phyloP scores from a whole-genome alignment of 2,329 filamentous ascomycete species.

The Balansia obtecta region DNA sequence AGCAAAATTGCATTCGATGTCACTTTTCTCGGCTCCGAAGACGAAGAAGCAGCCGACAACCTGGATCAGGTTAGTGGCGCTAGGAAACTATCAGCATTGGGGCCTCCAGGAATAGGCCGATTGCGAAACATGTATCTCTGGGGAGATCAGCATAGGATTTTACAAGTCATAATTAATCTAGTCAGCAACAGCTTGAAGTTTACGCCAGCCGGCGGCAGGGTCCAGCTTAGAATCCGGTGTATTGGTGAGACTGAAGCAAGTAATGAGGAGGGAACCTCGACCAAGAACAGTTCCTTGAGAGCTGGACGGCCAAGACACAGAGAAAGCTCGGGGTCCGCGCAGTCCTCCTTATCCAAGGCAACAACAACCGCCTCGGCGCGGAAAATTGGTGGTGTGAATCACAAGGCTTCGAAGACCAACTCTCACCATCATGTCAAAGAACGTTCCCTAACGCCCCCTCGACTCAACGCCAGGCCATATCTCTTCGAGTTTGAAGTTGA shows the following conservation, averaged over 20 bases:
- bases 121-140: slow-evolving; percentile 79
- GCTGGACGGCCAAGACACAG: slow-evolving; percentile 30
- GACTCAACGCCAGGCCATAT: slow-evolving; percentile 50
- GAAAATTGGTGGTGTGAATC: slow-evolving; percentile 35
- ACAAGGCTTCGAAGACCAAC: slow-evolving; percentile 41
- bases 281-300: slow-evolving; percentile 27
- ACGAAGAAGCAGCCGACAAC: slow-evolving; percentile 14
- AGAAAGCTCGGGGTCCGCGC: slow-evolving; percentile 35
- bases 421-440: slow-evolving; percentile 38
- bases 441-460: slow-evolving; percentile 46
- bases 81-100: slow-evolving; percentile 41
- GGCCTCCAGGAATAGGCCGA: slow-evolving; percentile 51
- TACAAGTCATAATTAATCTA: slow-evolving; percentile 88
- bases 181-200: slow-evolving; percentile 91
- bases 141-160: slow-evolving; percentile 84
- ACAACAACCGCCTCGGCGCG: slow-evolving; percentile 10
- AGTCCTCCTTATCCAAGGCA: slow-evolving; percentile 35
- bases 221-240: slow-evolving; percentile 66
- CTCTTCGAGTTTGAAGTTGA: slow-evolving; percentile 80
- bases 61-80: slow-evolving; percentile 21
- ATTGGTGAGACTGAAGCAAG: slow-evolving; percentile 42
- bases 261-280: slow-evolving; percentile 35
- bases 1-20: slow-evolving; percentile 63
- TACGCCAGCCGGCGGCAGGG: slow-evolving; percentile 62
- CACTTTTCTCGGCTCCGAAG: slow-evolving; percentile 41